A percentile compares a stretch with the other conserved stretches of the same genome.
Conservation (phyloP, 257 asterid species). For the Solanum lycopersicoides region DNA sequence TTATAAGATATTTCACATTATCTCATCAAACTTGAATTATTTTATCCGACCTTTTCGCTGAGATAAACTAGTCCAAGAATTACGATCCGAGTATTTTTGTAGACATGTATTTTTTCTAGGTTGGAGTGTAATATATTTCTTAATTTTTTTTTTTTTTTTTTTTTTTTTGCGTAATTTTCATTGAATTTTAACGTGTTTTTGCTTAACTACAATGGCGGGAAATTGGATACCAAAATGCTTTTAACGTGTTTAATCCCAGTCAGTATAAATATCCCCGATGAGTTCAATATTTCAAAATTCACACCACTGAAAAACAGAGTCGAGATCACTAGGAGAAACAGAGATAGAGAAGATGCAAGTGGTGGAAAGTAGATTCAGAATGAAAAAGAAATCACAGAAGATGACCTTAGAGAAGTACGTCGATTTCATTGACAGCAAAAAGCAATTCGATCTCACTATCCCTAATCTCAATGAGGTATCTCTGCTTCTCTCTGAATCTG, state of each 20-base stretch:
- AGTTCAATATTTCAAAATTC: neutral
- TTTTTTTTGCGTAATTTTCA: neutral
- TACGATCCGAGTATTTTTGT: no score
- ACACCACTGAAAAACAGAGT: neutral
- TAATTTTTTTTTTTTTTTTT: no score
- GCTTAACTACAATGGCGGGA: neutral
- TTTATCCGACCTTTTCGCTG: no score
- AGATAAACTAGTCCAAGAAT: no score
- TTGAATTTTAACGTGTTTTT: neutral
- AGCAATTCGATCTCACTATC: conserved; percentile 5
- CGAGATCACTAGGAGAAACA: neutral
- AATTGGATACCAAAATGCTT: neutral
- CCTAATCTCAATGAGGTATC: conserved; percentile 2
- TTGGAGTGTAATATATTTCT: no score
- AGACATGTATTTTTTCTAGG: no score
- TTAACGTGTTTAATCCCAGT: neutral
- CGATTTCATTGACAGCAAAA: conserved; percentile 3
- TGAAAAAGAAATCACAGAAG: neutral
- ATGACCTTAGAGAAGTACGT: conserved; percentile 17
- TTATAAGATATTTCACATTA: no score
- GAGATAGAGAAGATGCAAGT: neutral
- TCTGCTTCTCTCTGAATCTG: neutral
- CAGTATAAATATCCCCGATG: neutral
- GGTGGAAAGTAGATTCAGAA: neutral
- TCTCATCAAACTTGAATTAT: neutral